Evolutionary conservation across 2,329 filamentous ascomycete genomes (phyloP).

Genomic region (Paracoccidioides brasiliensis): DNA sequence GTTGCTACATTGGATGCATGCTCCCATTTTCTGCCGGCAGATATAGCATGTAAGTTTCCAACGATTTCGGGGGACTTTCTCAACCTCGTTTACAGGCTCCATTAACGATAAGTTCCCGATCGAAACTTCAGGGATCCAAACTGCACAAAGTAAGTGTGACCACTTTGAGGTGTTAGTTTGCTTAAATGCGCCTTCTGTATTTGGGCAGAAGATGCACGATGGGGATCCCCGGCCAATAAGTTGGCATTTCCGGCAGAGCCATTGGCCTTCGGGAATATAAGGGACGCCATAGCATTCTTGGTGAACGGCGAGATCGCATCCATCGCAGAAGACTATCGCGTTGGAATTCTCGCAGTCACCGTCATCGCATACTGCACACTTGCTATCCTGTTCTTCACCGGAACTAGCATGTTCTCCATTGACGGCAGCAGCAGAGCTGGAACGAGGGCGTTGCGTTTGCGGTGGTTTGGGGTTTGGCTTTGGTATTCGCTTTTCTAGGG

Average conservation of each 20-base stretch:
- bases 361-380: conserved; percentile 95
- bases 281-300: conserved; percentile 98
- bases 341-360: conserved; percentile 99
- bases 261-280: conserved; percentile 96
- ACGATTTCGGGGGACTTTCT: conserved; percentile 86
- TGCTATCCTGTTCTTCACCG: conserved; percentile 91
- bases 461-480: conserved; percentile 95
- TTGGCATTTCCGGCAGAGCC: conserved; percentile 94
- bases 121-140: conserved; percentile 97
- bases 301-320: conserved; percentile 92
- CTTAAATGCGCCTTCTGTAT: conserved; percentile 95
- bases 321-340: conserved; percentile 97
- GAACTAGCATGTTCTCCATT: conserved; percentile 73
- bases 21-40: conserved; percentile 93
- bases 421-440: conserved; percentile 85
- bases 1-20: conserved; percentile 95
- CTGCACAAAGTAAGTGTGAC: conserved; percentile 90
- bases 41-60: conserved; percentile 96
- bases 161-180: conserved; percentile 93
- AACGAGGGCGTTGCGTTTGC: conserved; percentile 82
- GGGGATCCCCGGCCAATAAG: conserved; percentile 84
- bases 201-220: conserved; percentile 96
- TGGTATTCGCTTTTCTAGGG: conserved; percentile 87
- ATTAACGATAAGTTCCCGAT: conserved; percentile 94
- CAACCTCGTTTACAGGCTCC: conserved; percentile 95